Evolutionary conservation across 345 rosid genomes (phyloP).

Genomic region (Heritiera fomes): DNA sequence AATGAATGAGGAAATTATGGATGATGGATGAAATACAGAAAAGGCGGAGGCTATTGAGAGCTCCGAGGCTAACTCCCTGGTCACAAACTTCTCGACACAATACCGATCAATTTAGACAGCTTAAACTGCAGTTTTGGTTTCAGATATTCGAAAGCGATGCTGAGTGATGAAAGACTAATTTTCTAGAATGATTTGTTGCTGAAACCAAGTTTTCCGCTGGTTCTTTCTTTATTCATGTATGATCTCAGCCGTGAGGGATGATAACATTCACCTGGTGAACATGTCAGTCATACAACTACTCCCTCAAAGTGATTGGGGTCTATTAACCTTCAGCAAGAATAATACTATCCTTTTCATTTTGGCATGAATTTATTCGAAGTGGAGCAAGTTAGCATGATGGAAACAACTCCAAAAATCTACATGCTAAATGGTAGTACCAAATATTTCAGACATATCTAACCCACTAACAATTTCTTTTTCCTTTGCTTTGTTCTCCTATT

Average conservation of each 20-base stretch:
- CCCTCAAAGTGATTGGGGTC: neutral
- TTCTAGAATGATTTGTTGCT: neutral
- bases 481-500: constrained; percentile 1
- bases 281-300: neutral
- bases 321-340: neutral
- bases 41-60: neutral
- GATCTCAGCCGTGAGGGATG: neutral
- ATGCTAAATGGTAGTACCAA: neutral
- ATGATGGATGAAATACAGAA: neutral
- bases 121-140: too few relatives aligned
- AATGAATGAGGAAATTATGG: neutral
- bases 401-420: constrained; percentile 33
- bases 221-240: too few relatives aligned
- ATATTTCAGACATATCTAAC: constrained; percentile 14
- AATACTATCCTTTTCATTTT: neutral
- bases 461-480: constrained; percentile 14
- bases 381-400: constrained; percentile 34
- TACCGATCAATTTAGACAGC: too few relatives aligned
- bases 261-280: neutral
- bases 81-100: too few relatives aligned
- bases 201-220: neutral
- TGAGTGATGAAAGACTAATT: neutral
- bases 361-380: constrained; percentile 12
- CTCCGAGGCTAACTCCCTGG: too few relatives aligned
- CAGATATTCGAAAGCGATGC: neutral